Base-by-base conservation (phyloP, 2,329 filamentous ascomycete genomes). In the Coniochaeta sp. region DNA sequence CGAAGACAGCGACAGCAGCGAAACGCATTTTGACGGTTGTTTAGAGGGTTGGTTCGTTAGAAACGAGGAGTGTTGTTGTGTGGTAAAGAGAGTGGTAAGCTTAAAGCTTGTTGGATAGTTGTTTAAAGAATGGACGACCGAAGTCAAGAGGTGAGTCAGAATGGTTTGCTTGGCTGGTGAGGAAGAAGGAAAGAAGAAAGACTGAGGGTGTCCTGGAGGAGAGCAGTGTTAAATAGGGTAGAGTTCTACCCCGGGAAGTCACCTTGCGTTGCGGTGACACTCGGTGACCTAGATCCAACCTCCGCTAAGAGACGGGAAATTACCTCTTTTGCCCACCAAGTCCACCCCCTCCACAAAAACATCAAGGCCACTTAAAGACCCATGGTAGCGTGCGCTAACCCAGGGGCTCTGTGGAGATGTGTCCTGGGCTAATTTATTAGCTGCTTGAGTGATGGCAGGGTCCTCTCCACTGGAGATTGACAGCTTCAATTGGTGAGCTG, bases 11-110 rank as follows among this genome's bases (percentile, higher is more conserved):
- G 69, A 79, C 76, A 71, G 78, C 68, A 68, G 80, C 70, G 81
- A 85, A 85, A 83, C 81, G 81, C 84, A 87, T 87, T 70, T 85
- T 86, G 83, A 78, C 67, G 65, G 73, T 64, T 70, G 63, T 63
- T 50, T 50, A 40, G 61, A n/a, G 16, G 38, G 38, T 40, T 60
- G 60, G 58, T 64, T 65, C 59, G 61, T 65, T 60, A 61, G 62
- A 64, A 64, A 64, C 50, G 61, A 64, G 43, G 28, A 54, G 58
- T 34, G 60, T 59, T 43, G 61, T 62, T 62, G 58, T 47, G 44
- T 40, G 61, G 59, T 59, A 68, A 68, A 67, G 66, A 71, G 63
- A 59, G 69, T 66, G 58, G 70, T 52, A 52, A 69, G 67, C 68
- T 65, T 52, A 43, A 65, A 66, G 67, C 67, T 70, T 34, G 31